A percentile compares a stretch with the other conserved stretches of the same genome.
These are phyloP conservation scores for Colletotrichum sidae DNA, from an alignment of 2,329 filamentous ascomycete species.

Conservation along the genomic window DNA sequence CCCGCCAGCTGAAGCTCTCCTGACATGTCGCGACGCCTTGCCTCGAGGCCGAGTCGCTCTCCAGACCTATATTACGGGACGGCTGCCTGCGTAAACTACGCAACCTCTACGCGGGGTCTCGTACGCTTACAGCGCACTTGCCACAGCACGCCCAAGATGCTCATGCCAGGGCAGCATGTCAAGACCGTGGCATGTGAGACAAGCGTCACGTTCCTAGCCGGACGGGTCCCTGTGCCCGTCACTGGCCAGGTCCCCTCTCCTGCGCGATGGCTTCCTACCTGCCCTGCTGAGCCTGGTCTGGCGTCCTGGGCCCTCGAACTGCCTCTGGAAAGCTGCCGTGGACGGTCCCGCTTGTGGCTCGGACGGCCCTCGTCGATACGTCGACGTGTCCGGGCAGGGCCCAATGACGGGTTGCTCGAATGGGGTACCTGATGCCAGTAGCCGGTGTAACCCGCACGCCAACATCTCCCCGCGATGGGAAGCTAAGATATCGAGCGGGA, in stretches of 20 bases:
- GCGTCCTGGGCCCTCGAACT: background rate
- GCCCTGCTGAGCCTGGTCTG: slow-evolving; percentile 3
- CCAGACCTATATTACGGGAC: slow-evolving; percentile 12
- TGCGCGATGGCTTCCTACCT: background rate
- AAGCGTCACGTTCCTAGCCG: slow-evolving; percentile 30
- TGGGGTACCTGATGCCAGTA: slow-evolving; percentile 25
- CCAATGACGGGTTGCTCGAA: slow-evolving; percentile 20
- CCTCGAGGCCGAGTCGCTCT: background rate
- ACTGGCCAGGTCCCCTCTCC: background rate
- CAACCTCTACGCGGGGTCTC: background rate
- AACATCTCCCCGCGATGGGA: slow-evolving; percentile 17
- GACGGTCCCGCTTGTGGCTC: background rate
- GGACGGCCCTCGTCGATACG: slow-evolving; percentile 6
- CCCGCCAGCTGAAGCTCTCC: background rate
- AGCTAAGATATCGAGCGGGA: slow-evolving; percentile 15
- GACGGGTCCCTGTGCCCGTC: slow-evolving; percentile 12
- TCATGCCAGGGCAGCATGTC: slow-evolving; percentile 19
- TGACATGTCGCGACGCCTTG: slow-evolving; percentile 7
- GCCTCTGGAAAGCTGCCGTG: slow-evolving; percentile 22
- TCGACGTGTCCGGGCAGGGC: slow-evolving; percentile 12
- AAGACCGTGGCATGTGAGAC: slow-evolving; percentile 24
- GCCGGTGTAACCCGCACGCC: slow-evolving; percentile 24
- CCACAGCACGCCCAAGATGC: slow-evolving; percentile 10
- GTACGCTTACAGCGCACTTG: slow-evolving; percentile 17
- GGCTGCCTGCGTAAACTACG: slow-evolving; percentile 7